A percentile compares a stretch with the other conserved stretches of the same genome.
Evolutionary conservation across 495 filamentous ascomycete species (phyloP).

Genomic region (Daldinia loculata): DNA sequence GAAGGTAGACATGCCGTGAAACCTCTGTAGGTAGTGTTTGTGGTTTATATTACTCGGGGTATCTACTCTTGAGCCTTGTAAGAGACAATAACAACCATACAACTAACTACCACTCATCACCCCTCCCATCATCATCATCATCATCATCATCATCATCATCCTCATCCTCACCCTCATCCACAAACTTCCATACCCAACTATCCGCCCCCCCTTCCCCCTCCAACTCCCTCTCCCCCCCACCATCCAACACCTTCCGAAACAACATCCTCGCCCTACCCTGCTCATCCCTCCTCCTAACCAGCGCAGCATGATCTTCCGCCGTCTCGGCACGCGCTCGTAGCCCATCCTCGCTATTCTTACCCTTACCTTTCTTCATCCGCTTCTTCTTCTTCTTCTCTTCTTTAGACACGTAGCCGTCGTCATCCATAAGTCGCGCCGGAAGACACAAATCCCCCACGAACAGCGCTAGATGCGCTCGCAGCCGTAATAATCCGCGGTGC

Average conservation of each 20-base stretch:
- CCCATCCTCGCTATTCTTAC: background rate
- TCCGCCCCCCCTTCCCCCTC: constrained; percentile 11
- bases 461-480: constrained; percentile 72
- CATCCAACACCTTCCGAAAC: constrained; percentile 44
- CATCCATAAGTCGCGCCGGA: constrained; percentile 38
- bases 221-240: constrained; percentile 42
- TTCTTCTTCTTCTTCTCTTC: background rate
- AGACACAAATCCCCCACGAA: constrained; percentile 71
- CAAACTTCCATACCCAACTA: constrained; percentile 41
- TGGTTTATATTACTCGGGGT: constrained; percentile 6
- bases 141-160: constrained; percentile 41
- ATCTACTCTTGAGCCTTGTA: background rate
- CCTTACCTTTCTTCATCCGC: background rate
- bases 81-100: background rate
- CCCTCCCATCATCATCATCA: background rate
- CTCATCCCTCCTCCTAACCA: constrained; percentile 37
- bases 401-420: background rate
- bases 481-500: constrained; percentile 63
- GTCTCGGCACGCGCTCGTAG: constrained; percentile 26
- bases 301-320: constrained; percentile 39
- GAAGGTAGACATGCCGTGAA: background rate
- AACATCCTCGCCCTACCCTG: constrained; percentile 40
- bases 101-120: background rate
- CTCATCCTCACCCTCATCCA: constrained; percentile 39
- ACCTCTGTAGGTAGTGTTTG: background rate